Percentiles rank a stretch among this genome's conserved stretches.
These are phyloP conservation scores for Cladosporium sp. DNA, from an alignment of 2,329 filamentous ascomycete species.

Conservation along the genomic window DNA sequence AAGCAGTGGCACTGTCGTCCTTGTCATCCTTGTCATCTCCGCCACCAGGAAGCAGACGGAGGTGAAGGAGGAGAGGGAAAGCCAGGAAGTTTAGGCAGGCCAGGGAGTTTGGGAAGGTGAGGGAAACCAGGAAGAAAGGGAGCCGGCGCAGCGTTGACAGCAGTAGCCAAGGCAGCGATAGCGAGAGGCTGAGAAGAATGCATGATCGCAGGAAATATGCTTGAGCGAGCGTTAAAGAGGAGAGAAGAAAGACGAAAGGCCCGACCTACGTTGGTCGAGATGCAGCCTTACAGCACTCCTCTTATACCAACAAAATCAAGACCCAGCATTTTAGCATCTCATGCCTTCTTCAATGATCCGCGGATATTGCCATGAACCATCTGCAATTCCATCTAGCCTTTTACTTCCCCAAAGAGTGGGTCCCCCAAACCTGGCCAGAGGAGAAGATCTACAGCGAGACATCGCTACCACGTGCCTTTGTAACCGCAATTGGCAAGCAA, in stretches of 20 bases:
- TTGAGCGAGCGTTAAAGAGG: too few species aligned
- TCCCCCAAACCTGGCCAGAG: background rate
- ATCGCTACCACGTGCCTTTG: background rate
- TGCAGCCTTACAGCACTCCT: background rate
- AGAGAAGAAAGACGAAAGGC: too few species aligned
- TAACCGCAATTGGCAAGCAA: background rate
- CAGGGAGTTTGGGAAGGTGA: background rate
- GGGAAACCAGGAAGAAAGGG: background rate
- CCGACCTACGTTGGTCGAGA: background rate
- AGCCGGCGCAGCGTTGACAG: constrained; percentile 3
- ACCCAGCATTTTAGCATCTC: too few species aligned
- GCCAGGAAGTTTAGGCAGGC: background rate
- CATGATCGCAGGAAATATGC: background rate
- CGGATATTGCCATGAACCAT: background rate
- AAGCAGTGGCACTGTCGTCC: background rate
- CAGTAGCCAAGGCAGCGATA: background rate
- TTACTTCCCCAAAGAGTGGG: background rate
- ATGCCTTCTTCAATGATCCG: too few species aligned
- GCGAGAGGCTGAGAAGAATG: background rate
- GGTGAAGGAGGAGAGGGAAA: background rate
- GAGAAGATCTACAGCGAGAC: background rate
- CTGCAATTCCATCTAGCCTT: background rate
- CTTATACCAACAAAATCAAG: background rate
- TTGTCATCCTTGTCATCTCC: background rate
- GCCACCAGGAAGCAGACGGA: background rate